Evolutionary conservation across 1,284 basidiomycete genomes (phyloP).

Genomic region (Ustilago esculenta): DNA sequence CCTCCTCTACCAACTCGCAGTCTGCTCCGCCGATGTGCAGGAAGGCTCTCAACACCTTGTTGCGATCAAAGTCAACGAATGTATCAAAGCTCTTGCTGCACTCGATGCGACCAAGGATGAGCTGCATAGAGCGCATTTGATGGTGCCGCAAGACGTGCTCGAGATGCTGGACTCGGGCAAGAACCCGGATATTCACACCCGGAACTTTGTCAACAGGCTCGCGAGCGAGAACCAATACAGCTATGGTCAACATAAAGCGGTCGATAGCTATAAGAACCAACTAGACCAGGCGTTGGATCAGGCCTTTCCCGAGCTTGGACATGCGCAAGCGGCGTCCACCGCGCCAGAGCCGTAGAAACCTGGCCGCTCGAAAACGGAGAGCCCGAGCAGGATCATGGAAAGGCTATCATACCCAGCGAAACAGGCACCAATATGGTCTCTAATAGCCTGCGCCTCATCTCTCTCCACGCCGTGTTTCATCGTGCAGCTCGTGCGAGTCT

Average conservation of each 20-base stretch:
- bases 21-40: constrained; percentile 61
- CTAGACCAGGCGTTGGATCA: constrained; percentile 35
- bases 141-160: constrained; percentile 59
- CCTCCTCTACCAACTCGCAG: constrained; percentile 60
- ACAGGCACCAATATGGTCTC: no score
- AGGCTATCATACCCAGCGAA: constrained; percentile 12
- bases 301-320: constrained; percentile 35
- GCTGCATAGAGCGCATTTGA: constrained; percentile 39
- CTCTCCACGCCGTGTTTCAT: no score
- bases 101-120: constrained; percentile 52
- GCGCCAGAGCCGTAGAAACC: neutral
- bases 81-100: constrained; percentile 51
- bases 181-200: constrained; percentile 64
- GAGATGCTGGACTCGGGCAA: constrained; percentile 63
- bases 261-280: constrained; percentile 30
- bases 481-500: no score
- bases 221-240: constrained; percentile 65
- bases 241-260: constrained; percentile 50
- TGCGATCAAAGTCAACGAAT: constrained; percentile 56
- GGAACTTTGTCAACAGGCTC: constrained; percentile 59
- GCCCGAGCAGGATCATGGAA: no score
- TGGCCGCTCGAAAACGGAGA: no score
- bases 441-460: no score
- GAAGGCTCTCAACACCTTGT: constrained; percentile 52
- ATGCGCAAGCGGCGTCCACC: no score